Evolutionary conservation across 495 filamentous ascomycete genomes (phyloP).

Genomic region (Aspergillus campestris): DNA sequence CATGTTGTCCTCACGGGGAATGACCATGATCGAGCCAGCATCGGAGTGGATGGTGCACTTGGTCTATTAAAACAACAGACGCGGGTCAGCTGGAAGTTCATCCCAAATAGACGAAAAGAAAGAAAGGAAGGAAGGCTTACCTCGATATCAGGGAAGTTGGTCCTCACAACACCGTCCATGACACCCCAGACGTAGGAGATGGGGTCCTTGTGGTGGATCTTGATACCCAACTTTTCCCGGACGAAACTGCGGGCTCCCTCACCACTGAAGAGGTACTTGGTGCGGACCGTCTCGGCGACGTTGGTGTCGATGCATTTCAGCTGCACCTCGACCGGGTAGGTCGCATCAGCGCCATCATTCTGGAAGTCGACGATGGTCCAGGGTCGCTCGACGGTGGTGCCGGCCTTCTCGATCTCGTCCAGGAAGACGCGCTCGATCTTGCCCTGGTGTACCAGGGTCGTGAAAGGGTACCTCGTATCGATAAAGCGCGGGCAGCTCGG

Average conservation of each 20-base stretch:
- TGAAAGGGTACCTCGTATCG: conserved; percentile 59
- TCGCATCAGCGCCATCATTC: conserved; percentile 46
- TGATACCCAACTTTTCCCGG: conserved; percentile 48
- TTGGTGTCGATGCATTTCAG: conserved; percentile 70
- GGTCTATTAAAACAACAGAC: conserved; percentile 48
- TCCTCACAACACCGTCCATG: conserved; percentile 72
- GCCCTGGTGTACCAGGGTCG: conserved; percentile 56
- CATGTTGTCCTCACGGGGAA: conserved; percentile 72
- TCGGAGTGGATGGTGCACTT: conserved; percentile 75
- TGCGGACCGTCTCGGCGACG: conserved; percentile 51
- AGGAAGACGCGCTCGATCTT: conserved; percentile 58
- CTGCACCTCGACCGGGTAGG: conserved; percentile 57
- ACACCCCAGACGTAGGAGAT: conserved; percentile 71
- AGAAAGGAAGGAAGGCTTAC: conserved; percentile 14
- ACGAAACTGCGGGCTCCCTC: conserved; percentile 59
- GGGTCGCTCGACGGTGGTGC: conserved; percentile 48
- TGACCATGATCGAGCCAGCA: conserved; percentile 66
- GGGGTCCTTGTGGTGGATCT: conserved; percentile 55
- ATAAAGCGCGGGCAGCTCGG: conserved; percentile 56
- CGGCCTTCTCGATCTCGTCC: conserved; percentile 53
- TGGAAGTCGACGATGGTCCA: conserved; percentile 56
- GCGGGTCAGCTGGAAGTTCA: too few relatives aligned
- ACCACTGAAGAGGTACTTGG: conserved; percentile 59
- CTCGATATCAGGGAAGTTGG: conserved; percentile 80
- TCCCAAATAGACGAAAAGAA: too few relatives aligned